These are phyloP conservation scores for Microcera coccophila DNA, from an alignment of 2,329 filamentous ascomycete genomes.

Conservation along the genomic window DNA sequence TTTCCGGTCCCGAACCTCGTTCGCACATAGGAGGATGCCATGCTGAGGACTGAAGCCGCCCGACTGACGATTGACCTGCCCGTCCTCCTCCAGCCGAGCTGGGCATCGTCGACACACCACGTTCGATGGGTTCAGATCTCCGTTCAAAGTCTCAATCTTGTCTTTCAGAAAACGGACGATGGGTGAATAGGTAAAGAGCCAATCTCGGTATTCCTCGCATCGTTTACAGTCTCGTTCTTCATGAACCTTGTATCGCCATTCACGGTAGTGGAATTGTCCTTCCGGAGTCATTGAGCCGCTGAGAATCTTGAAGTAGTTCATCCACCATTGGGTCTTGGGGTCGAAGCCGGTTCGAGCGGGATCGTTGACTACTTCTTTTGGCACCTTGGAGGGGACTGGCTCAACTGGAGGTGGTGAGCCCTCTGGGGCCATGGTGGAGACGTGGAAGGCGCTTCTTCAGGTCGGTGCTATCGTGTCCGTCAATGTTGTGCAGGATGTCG, in stretches of 20 bases:
- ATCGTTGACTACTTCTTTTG: constrained; percentile 51
- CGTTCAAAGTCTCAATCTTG: constrained; percentile 75
- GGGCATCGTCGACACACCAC: constrained; percentile 80
- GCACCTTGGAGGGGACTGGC: constrained; percentile 9
- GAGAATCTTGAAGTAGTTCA: constrained; percentile 81
- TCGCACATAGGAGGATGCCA: constrained; percentile 89
- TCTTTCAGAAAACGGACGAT: constrained; percentile 82
- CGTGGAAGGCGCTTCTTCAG: constrained; percentile 24
- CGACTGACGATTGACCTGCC: constrained; percentile 59
- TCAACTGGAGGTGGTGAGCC: constrained; percentile 15
- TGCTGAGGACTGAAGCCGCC: constrained; percentile 85
- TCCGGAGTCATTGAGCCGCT: constrained; percentile 66
- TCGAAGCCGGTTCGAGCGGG: constrained; percentile 61
- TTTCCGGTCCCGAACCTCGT: constrained; percentile 73
- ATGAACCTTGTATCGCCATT: constrained; percentile 68
- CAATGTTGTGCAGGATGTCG: no score
- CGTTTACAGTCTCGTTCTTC: constrained; percentile 74
- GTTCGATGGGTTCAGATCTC: constrained; percentile 67
- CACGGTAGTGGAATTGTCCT: constrained; percentile 71
- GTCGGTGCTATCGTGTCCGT: no score
- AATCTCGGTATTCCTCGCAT: constrained; percentile 80
- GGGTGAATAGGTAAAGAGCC: constrained; percentile 78
- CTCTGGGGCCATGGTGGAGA: no score
- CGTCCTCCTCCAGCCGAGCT: constrained; percentile 51
- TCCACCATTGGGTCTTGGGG: constrained; percentile 62